Conservation (phyloP, 352 stramenopile genomes). For the Phytophthora europaea region DNA sequence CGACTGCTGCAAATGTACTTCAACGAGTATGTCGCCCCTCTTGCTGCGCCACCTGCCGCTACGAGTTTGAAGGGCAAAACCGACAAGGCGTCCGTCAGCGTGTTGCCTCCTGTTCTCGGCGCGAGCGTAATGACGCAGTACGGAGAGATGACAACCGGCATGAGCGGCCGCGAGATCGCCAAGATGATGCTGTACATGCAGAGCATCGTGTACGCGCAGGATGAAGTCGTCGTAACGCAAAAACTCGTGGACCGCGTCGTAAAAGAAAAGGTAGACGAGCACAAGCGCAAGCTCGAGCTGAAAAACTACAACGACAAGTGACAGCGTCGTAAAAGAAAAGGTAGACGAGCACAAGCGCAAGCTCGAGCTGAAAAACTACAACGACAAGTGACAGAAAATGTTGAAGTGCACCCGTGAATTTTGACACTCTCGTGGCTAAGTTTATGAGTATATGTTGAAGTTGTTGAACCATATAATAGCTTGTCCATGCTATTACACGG, state of each 20-base stretch:
- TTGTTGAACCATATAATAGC: too few relatives aligned
- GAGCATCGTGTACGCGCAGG: constrained; percentile 57
- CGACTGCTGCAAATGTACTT: constrained; percentile 82
- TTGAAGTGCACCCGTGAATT: too few relatives aligned
- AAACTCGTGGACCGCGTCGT: constrained; percentile 71
- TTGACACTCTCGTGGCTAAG: too few relatives aligned
- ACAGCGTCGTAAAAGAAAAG: constrained; percentile 77
- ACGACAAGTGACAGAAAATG: too few relatives aligned
- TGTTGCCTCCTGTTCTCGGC: constrained; percentile 20
- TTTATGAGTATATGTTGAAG: too few relatives aligned
- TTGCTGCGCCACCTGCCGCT: constrained; percentile 15
- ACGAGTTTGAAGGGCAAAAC: constrained; percentile 1
- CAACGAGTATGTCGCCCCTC: constrained; percentile 59
- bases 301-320: constrained; percentile 59
- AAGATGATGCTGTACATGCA: constrained; percentile 89
- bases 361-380: constrained; percentile 48
- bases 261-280: constrained; percentile 78
- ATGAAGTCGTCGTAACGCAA: constrained; percentile 60
- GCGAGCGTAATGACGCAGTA: constrained; percentile 54
- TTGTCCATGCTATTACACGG: too few relatives aligned
- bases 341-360: constrained; percentile 83
- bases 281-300: constrained; percentile 73
- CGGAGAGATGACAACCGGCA: constrained; percentile 68
- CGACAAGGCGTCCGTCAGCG: constrained; percentile 29
- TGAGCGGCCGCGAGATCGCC: constrained; percentile 89